Evolutionary conservation across 345 rosid species (phyloP), one percentile per base, ranked within the genome.

Genomic region (Cardamine chenopodiifolia): DNA sequence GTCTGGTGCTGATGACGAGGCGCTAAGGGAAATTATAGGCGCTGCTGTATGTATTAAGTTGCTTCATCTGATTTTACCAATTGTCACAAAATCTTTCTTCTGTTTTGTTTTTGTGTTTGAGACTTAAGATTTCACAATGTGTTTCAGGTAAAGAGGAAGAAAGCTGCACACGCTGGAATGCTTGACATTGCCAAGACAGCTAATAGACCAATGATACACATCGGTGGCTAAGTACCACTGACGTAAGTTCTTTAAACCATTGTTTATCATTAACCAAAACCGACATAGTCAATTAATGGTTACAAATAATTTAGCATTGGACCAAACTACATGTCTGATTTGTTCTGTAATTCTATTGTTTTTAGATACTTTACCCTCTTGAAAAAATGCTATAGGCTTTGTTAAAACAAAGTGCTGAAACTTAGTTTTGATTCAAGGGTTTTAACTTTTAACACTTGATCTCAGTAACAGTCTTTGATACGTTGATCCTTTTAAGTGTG

Each of bases 171-270:
- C 68, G 92, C 92, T 18, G 97, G 97, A 68, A 91, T 91, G 97
- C 86, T 89, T 79, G 89, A 89, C 81, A 84, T 90, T 74, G 92
- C 94, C 28, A 87, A 86, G 83, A 91, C 95, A 15, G 83, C 84
- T 20, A 91, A 91, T 62, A 86, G 90, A 72, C 97, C 97, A 8
- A 91, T 89, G 97, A 87, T 89, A 79, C 95, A 87, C 80, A 89
- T 89, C 8, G 92, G 97, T 68, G 97, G 97, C 80, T 88, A 69
- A 81, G 50, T 39, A n/a, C 18, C 22, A 13, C 20, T 26, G 37
- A 15, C 0, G 71, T 68, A 68, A 62, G 78, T 54, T 66, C 61
- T 25, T 35, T 7, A 57, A 31, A 7, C 61, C 48, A 53, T n/a
- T 76, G 42, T 26, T 25, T 58, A 22, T 47, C 35, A 20, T 31